These are phyloP conservation scores for Cercospora citrullina DNA, from an alignment of 2,329 filamentous ascomycete genomes.

Conservation along the genomic window DNA sequence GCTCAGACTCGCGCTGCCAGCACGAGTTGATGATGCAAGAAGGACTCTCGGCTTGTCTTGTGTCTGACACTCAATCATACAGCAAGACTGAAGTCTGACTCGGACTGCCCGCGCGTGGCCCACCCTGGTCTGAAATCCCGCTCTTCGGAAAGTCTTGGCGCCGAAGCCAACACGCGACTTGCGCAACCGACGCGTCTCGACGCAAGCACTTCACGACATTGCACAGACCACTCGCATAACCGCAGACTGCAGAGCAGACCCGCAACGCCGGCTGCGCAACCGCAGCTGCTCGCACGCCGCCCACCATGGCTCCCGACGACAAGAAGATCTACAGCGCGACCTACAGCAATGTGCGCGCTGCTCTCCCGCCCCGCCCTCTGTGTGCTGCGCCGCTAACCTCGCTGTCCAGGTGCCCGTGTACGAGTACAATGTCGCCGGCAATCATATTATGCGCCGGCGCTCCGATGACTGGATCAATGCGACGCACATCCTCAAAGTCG, in stretches of 20 bases:
- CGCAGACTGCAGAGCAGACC: constrained; percentile 1
- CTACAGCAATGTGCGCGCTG: constrained; percentile 52
- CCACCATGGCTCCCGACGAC: constrained; percentile 29
- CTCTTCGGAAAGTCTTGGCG: constrained; percentile 1
- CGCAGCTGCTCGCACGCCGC: background rate
- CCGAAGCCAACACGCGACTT: constrained; percentile 2
- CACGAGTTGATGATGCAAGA: background rate
- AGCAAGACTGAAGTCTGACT: background rate
- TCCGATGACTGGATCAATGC: constrained; percentile 98
- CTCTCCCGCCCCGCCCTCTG: constrained; percentile 9
- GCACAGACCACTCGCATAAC: constrained; percentile 6
- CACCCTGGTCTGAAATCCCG: background rate
- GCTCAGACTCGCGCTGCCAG: background rate
- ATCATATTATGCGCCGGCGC: constrained; percentile 95
- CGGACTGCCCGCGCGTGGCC: background rate
- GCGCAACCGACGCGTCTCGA: background rate
- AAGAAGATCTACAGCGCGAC: constrained; percentile 63
- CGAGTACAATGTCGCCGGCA: constrained; percentile 81
- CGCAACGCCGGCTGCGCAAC: constrained; percentile 4
- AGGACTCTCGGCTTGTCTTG: background rate
- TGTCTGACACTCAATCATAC: background rate
- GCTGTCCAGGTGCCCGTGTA: constrained; percentile 79
- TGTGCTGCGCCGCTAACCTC: constrained; percentile 3
- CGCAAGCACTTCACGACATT: constrained; percentile 4
- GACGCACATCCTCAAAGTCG: constrained; percentile 97